These are phyloP conservation scores for Fusarium sambucinum DNA, from an alignment of 2,329 filamentous ascomycete genomes.

Conservation along the genomic window DNA sequence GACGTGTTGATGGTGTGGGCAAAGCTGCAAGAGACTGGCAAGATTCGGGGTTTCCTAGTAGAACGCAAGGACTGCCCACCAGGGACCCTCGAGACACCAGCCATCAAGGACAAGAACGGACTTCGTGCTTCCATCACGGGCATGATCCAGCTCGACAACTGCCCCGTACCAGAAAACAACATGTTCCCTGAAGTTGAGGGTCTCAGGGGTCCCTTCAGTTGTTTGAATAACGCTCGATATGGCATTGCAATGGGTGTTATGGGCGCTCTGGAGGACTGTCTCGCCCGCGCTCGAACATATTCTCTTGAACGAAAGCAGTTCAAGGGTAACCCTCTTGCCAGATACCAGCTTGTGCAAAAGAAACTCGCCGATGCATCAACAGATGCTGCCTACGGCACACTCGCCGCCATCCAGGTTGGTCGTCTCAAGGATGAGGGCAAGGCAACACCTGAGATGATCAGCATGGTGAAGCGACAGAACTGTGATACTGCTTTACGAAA, in stretches of 20 bases:
- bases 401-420: constrained; percentile 91
- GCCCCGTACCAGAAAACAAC: constrained; percentile 88
- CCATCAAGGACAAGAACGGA: constrained; percentile 95
- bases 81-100: constrained; percentile 89
- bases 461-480: constrained; percentile 96
- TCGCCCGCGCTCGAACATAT: constrained; percentile 83
- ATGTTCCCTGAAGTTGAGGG: constrained; percentile 95
- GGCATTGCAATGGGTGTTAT: constrained; percentile 96
- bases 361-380: constrained; percentile 94
- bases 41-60: constrained; percentile 92
- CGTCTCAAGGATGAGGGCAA: constrained; percentile 92
- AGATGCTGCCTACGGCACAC: constrained; percentile 90
- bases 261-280: constrained; percentile 92
- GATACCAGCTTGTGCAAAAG: constrained; percentile 97
- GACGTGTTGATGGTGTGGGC: constrained; percentile 92
- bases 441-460: constrained; percentile 93
- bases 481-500: constrained; percentile 89
- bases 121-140: constrained; percentile 93
- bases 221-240: constrained; percentile 91
- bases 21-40: constrained; percentile 89
- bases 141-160: constrained; percentile 96
- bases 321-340: constrained; percentile 93
- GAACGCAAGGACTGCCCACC: constrained; percentile 87
- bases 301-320: constrained; percentile 96
- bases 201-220: constrained; percentile 88